Evolutionary conservation across 1,284 basidiomycete genomes (phyloP).

Genomic region (Chondrostereum purpureum): DNA sequence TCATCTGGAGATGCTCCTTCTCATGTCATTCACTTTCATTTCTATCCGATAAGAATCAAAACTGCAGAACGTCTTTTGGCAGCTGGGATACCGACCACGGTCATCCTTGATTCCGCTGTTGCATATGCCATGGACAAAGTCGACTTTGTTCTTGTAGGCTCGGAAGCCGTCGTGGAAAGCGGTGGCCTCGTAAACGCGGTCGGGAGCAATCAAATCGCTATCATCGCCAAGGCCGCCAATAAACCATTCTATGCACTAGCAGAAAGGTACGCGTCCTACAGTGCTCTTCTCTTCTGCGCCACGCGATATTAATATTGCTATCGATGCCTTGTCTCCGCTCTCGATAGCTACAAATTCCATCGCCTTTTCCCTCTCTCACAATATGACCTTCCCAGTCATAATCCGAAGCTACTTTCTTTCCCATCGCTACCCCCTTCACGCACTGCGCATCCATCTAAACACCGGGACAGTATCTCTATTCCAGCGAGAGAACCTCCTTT

Average conservation of each 20-base stretch:
- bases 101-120: conserved; percentile 94
- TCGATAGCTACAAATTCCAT: conserved; percentile 89
- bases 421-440: conserved; percentile 23
- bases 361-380: conserved; percentile 95
- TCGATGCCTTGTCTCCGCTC: too few relatives aligned
- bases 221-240: conserved; percentile 90
- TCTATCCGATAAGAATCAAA: conserved; percentile 54
- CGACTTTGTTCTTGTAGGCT: conserved; percentile 92
- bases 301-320: conserved; percentile 17
- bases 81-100: conserved; percentile 88
- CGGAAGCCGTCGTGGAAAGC: conserved; percentile 95
- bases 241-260: conserved; percentile 97
- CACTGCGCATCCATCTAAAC: conserved; percentile 4
- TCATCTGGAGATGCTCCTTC: conserved; percentile 21
- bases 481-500: conserved; percentile 19
- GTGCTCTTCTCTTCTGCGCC: conserved; percentile 15
- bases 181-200: conserved; percentile 86
- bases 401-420: conserved; percentile 65
- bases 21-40: conserved; percentile 13
- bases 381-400: conserved; percentile 89
- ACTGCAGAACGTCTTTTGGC: conserved; percentile 82
- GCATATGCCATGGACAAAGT: conserved; percentile 96
- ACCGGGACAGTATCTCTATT: too few relatives aligned
- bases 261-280: conserved; percentile 60
- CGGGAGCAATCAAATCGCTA: conserved; percentile 93